Percentiles rank a stretch among this genome's conserved stretches.
These are phyloP conservation scores for Lumnitzera racemosa DNA, from an alignment of 345 rosid genomes.

Conservation along the genomic window DNA sequence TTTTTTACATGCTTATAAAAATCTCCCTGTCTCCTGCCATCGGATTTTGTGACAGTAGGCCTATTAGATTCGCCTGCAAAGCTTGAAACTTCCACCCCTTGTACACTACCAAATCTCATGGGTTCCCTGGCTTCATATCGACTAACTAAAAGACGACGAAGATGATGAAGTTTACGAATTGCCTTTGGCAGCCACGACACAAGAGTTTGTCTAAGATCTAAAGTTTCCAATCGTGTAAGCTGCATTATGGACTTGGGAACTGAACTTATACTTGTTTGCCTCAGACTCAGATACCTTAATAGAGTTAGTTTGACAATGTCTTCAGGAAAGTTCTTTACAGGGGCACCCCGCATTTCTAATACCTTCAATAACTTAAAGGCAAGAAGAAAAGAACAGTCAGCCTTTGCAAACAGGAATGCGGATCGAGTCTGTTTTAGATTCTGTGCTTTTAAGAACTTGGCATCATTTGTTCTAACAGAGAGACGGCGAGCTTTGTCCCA, in stretches of 20 bases:
- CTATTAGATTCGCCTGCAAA: no score
- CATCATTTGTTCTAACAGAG: neutral
- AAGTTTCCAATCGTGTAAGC: neutral
- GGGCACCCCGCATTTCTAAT: constrained; percentile 1
- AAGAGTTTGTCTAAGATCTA: neutral
- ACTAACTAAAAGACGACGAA: neutral
- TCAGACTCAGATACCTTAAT: neutral
- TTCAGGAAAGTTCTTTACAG: constrained; percentile 2
- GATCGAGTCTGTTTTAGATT: neutral
- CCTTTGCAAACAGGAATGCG: neutral
- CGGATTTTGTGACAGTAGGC: no score
- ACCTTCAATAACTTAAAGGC: constrained; percentile 4
- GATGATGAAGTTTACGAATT: neutral
- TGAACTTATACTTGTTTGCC: neutral
- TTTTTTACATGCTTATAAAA: no score
- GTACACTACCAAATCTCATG: no score
- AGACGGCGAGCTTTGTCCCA: neutral
- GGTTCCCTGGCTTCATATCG: no score
- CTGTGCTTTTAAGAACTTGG: neutral
- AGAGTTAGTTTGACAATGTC: constrained; percentile 1
- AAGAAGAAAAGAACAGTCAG: no score
- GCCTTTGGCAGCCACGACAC: neutral
- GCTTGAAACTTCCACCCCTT: no score
- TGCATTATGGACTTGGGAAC: neutral
- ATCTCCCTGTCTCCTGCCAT: no score